Base-by-base conservation (phyloP, 2,329 filamentous ascomycete species). In the Dactylonectria estremocensis region DNA sequence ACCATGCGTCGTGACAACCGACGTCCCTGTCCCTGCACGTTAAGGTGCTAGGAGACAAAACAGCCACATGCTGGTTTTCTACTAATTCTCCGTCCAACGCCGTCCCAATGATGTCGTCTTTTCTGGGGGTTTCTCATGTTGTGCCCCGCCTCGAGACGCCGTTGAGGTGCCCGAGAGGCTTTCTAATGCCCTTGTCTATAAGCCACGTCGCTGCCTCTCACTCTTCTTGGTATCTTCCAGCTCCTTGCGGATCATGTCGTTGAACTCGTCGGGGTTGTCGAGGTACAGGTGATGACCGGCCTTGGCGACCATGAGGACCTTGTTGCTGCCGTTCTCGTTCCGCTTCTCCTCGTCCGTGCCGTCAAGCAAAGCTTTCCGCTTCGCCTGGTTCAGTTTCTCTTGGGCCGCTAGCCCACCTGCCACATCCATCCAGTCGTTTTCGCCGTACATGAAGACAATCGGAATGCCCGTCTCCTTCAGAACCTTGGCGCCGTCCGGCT, bases 381-480 rank as follows among this genome's bases (percentile, higher is more conserved):
- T 89, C 69, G 92, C 90, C 65, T 91, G 86, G 67, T 93, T 91
- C 13, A 98, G 87, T 79, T 92, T 95, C 81, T 95, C 89, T 77
- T 93, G 89, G 0, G 95, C 91, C 0, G 93, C 94, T 53, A 91
- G 89, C 0, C 96, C 96, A 31, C 95, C 96, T 0, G 90, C 90
- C 9, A 96, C 91, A 73, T 99, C 96, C 96, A 99, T 99, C 96
- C 96, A 99, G 84, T 99, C 96, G 77, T 96, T 91, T 76, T 98
- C 95, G 70, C 96, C 96, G 78, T 99, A 99, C 93, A 98, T 95
- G 78, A 99, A 89, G 9, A 98, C 88, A 35, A 98, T 85, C 0
- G 96, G 95, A 56, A 95, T 86, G 1, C 95, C 95, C 0, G 87
- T 92, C 74, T 90, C 88, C 64, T 78, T 81, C 46, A 75, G 64